Evolutionary conservation across 2,329 filamentous ascomycete species (phyloP).

Genomic region (Plectosphaerella plurivora): DNA sequence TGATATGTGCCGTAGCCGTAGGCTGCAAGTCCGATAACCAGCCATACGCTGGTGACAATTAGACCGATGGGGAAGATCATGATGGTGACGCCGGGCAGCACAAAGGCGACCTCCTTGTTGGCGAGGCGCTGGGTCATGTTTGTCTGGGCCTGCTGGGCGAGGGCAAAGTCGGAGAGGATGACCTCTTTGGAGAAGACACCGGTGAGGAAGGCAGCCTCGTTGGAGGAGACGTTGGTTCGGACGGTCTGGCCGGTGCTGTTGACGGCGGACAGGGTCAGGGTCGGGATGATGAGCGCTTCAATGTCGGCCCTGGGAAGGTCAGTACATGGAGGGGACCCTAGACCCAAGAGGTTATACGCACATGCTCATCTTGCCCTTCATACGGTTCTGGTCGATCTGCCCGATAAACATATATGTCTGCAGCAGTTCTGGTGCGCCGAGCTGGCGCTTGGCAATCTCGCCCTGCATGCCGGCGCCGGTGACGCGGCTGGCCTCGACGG

Average conservation of each 20-base stretch:
- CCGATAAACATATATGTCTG: constrained; percentile 67
- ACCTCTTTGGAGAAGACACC: constrained; percentile 63
- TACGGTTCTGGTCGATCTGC: constrained; percentile 55
- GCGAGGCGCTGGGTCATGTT: constrained; percentile 36
- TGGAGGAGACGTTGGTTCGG: constrained; percentile 61
- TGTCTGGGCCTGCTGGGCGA: constrained; percentile 46
- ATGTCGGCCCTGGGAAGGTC: constrained; percentile 43
- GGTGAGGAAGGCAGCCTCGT: constrained; percentile 67
- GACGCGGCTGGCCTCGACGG: constrained; percentile 26
- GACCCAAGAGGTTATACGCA: constrained; percentile 34
- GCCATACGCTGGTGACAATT: constrained; percentile 62
- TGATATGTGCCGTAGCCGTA: constrained; percentile 63
- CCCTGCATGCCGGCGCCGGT: constrained; percentile 18
- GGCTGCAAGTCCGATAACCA: constrained; percentile 48
- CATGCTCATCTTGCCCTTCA: constrained; percentile 55
- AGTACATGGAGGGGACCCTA: constrained; percentile 5
- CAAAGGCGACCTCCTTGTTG: constrained; percentile 57
- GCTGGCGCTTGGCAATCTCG: constrained; percentile 14
- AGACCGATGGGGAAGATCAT: constrained; percentile 67
- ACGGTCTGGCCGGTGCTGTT: constrained; percentile 47
- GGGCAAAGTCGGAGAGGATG: constrained; percentile 43
- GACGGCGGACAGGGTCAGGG: constrained; percentile 60
- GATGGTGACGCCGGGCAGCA: constrained; percentile 64
- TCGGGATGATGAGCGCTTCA: constrained; percentile 62
- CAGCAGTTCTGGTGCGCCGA: constrained; percentile 35